Evolutionary conservation across 2,329 filamentous ascomycete species (phyloP), one percentile per base, ranked within the genome.

Genomic region (Aspergillus sp.): DNA sequence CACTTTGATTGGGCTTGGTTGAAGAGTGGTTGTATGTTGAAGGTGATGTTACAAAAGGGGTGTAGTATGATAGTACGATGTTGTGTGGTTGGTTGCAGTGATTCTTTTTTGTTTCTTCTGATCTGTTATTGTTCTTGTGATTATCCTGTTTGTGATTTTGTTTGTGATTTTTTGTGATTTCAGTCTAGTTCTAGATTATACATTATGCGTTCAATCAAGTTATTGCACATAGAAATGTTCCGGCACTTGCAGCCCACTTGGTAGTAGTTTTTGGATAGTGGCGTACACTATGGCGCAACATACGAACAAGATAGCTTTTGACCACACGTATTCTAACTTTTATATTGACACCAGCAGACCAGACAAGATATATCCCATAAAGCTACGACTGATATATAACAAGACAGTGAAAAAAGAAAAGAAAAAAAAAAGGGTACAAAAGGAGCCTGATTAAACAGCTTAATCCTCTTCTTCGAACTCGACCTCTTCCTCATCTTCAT

Each of bases 391-490:
- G 41, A 50, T 51, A 65, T 50, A 47, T 17, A 45, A 38, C 12
- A 51, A 25, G 17, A 39, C 25, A 25, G 55, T 61, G 57, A 60
- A 55, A 63, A 59, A 41, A 41, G 17, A 23, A 63, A 61, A 58
- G 48, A 8, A 60, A 30, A 52, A 57, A 57, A 45, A 15, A 19
- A 21, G 47, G 21, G 5, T 15, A 50, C 43, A 21, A 30, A n/a
- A 50, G 28, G 25, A 49, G n/a, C 4, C 4, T 45, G 5, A 12
- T 15, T 30, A 7, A 9, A 17, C 36, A 56, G 45, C 57, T 50
- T 62, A 58, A 53, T 68, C 67, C 54, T 67, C 66, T 50, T 64
- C 55, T 53, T 69, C 67, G 10, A 67, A 61, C 28, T 65, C 63
- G 28, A 61, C 13, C 53, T 61, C 63, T 7, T 58, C 60, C 25